A percentile compares a stretch with the other conserved stretches of the same genome.
Conservation (phyloP, 2,329 filamentous ascomycete genomes). For the Neofusicoccum laricinum region DNA sequence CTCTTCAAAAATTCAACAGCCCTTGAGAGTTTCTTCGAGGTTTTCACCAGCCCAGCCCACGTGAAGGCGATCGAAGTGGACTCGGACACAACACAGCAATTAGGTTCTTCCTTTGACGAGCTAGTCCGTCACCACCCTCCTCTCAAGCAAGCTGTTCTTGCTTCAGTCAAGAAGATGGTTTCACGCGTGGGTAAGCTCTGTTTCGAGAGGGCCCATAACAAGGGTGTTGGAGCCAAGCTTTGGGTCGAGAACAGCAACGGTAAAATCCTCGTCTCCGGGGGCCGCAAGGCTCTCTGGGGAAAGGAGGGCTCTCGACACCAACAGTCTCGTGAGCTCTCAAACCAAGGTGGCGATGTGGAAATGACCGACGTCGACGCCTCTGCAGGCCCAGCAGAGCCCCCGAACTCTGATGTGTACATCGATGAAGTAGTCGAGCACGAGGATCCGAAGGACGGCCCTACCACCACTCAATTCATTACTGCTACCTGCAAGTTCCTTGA, state of each 20-base stretch:
- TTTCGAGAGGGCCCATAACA: slow-evolving; percentile 63
- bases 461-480: slow-evolving; percentile 67
- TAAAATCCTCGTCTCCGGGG: slow-evolving; percentile 58
- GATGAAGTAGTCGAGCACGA: slow-evolving; percentile 48
- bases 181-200: slow-evolving; percentile 75
- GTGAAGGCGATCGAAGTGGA: slow-evolving; percentile 80
- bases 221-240: slow-evolving; percentile 76
- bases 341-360: slow-evolving; percentile 54
- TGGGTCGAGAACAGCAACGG: slow-evolving; percentile 61
- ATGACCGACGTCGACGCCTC: slow-evolving; percentile 56
- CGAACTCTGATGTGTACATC: slow-evolving; percentile 24
- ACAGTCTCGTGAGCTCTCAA: slow-evolving; percentile 19
- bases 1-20: slow-evolving; percentile 81
- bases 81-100: slow-evolving; percentile 64
- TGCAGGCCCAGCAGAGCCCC: neutral
- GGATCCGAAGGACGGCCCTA: slow-evolving; percentile 49
- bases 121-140: slow-evolving; percentile 88
- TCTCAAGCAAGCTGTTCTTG: slow-evolving; percentile 75
- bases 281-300: slow-evolving; percentile 44
- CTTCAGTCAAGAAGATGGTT: slow-evolving; percentile 86
- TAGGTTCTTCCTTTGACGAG: slow-evolving; percentile 89
- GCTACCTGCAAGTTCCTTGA: slow-evolving; percentile 74
- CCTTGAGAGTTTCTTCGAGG: slow-evolving; percentile 84
- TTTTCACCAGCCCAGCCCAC: slow-evolving; percentile 92
- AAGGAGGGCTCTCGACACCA: slow-evolving; percentile 36